Base-by-base conservation (phyloP, 352 stramenopile genomes). In the Pythium dissotocum region DNA sequence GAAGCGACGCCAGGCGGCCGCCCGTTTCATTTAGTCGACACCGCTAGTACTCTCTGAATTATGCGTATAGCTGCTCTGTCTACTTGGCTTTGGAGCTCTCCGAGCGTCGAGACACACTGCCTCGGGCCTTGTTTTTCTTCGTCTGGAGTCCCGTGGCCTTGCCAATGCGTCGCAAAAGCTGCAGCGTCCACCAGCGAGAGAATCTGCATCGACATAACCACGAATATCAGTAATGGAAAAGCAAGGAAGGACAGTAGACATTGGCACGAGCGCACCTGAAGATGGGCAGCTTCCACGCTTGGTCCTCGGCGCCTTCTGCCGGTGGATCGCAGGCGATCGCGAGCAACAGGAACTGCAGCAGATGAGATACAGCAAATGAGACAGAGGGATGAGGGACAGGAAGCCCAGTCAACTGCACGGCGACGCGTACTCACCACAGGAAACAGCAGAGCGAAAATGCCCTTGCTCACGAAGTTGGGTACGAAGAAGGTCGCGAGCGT, bases 391-490 rank as follows among this genome's bases (percentile, higher is more conserved):
- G 28, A 66, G 44, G 56, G 16, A 32, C 14, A 24, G 61, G 53
- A 14, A 73, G 5, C 5, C 7, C 9, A 44, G 56, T 32, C 16
- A 6, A 24, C 9, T 5, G 5, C 5, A 36, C 13, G 14, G 33
- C 38, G 26, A 46, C 9, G 57, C 32, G 1, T 7, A 71, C 16
- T 68, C 71, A 96, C 88, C 65, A 95, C 79, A 18, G 88, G 88
- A 59, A 96, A 96, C 10, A 96, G 78, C 60, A 96, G 67, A 6
- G 88, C 88, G 44, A 95, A 96, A 55, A 95, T 93, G 69, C 88
- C 88, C 73, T 94, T 95, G 83, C 85, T 94, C 58, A 96, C 85
- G 72, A 96, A 96, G 63, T 96, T 96, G 4, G 87, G 87, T 18
- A 93, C 85, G 61, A 96, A 96, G 67, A 95, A 96, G 8, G 88